Evolutionary conservation across 2,329 filamentous ascomycete species (phyloP).

Genomic region (Calycina marina): DNA sequence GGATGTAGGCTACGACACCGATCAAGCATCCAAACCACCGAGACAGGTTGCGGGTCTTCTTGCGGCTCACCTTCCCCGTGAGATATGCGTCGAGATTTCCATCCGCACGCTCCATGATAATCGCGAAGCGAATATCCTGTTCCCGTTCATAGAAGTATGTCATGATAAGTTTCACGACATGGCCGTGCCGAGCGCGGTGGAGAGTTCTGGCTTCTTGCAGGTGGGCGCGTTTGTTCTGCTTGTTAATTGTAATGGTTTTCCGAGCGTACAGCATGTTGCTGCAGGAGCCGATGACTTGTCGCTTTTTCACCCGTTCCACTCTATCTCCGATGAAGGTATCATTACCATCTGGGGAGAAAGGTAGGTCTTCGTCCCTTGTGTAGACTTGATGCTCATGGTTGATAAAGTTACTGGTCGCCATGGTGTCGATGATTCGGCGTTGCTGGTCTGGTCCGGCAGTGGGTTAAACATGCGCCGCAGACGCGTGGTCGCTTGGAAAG

Average conservation of each 20-base stretch:
- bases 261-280: not conserved
- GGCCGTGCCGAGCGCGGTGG: not conserved
- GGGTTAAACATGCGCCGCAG: too few relatives aligned
- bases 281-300: not conserved
- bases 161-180: constrained; percentile 1
- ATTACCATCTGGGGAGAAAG: not conserved
- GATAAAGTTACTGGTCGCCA: not conserved
- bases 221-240: not conserved
- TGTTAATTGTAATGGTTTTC: not conserved
- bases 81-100: not conserved
- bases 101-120: not conserved
- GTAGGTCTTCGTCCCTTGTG: not conserved
- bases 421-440: too few relatives aligned
- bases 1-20: not conserved
- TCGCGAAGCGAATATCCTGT: not conserved
- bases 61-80: not conserved
- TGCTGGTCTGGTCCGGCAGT: too few relatives aligned
- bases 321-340: not conserved
- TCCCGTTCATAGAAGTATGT: not conserved
- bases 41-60: not conserved
- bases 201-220: not conserved
- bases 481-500: too few relatives aligned
- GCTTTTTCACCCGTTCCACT: not conserved
- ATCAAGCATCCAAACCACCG: not conserved
- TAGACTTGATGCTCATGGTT: not conserved